phyloP scores from a whole-genome alignment of 2,329 filamentous ascomycete genomes.

The Rugonectria rugulosa region DNA sequence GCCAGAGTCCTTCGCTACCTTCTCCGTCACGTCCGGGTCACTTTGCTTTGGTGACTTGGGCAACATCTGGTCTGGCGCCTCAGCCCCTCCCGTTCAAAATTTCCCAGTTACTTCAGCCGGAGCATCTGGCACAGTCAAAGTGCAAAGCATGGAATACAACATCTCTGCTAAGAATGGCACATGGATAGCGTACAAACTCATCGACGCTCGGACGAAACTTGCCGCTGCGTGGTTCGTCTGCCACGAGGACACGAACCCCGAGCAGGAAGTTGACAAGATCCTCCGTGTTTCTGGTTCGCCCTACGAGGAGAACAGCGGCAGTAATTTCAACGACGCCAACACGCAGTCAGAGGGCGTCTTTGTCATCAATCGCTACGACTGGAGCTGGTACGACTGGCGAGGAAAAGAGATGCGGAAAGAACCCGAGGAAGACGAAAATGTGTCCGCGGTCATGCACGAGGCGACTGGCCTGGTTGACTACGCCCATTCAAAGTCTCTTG shows the following conservation, averaged over 20 bases:
- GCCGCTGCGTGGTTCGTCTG: constrained; percentile 4
- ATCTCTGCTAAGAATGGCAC: constrained; percentile 7
- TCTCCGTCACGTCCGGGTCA: constrained; percentile 4
- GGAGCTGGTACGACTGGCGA: constrained; percentile 1
- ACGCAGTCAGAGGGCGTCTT: constrained; percentile 6
- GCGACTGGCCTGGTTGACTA: constrained; percentile 2
- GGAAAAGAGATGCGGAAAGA: neutral
- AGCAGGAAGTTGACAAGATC: constrained; percentile 7
- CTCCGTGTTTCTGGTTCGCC: constrained; percentile 15
- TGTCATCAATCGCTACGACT: constrained; percentile 14
- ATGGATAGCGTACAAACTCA: constrained; percentile 6
- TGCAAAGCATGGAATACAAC: constrained; percentile 6
- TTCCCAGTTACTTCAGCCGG: neutral
- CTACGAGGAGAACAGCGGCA: constrained; percentile 7
- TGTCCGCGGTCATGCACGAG: neutral
- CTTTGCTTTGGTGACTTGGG: constrained; percentile 13
- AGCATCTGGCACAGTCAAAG: neutral
- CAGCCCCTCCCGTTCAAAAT: neutral
- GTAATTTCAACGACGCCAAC: neutral
- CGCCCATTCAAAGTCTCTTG: neutral
- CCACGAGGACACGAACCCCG: neutral
- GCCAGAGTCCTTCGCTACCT: no score
- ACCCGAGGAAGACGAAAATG: neutral
- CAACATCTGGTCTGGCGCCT: constrained; percentile 10
- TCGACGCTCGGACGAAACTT: neutral